These are phyloP conservation scores for Neurospora sp. DNA, from an alignment of 495 filamentous ascomycete genomes.

Conservation along the genomic window DNA sequence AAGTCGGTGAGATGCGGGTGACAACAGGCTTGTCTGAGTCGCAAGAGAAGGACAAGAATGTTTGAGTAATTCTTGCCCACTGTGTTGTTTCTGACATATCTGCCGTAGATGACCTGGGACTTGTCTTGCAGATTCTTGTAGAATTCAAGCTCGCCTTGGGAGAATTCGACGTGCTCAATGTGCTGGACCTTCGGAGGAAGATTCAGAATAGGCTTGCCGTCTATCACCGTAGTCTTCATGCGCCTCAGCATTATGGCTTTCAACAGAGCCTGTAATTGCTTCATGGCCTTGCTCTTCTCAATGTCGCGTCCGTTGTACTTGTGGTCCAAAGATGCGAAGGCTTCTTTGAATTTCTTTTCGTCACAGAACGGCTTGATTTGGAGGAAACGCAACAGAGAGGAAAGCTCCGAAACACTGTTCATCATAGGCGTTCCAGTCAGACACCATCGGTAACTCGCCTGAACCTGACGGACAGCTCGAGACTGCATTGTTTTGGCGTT, in stretches of 20 bases:
- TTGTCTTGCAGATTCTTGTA: conserved; percentile 63
- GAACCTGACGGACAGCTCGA: conserved; percentile 49
- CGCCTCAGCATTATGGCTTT: conserved; percentile 80
- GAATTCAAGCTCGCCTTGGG: conserved; percentile 57
- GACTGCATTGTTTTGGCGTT: conserved; percentile 63
- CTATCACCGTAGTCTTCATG: conserved; percentile 73
- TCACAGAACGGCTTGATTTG: conserved; percentile 71
- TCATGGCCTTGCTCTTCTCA: conserved; percentile 45
- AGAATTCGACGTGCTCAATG: conserved; percentile 60
- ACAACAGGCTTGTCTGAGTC: conserved; percentile 85
- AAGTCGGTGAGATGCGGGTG: conserved; percentile 86
- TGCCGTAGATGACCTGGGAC: conserved; percentile 65
- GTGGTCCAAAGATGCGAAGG: conserved; percentile 24
- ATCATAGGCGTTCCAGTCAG: conserved; percentile 94
- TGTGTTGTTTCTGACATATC: conserved; percentile 60
- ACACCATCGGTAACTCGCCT: conserved; percentile 63
- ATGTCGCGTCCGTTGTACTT: conserved; percentile 18
- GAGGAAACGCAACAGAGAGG: conserved; percentile 72
- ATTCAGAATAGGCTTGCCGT: conserved; percentile 72
- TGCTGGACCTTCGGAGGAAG: conserved; percentile 63
- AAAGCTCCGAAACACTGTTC: conserved; percentile 79
- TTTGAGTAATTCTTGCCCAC: conserved; percentile 74
- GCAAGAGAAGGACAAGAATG: conserved; percentile 75
- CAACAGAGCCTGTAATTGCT: conserved; percentile 65
- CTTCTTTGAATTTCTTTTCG: conserved; percentile 43